Evolutionary conservation across 495 filamentous ascomycete species (phyloP).

Genomic region (Choiromyces venosus): DNA sequence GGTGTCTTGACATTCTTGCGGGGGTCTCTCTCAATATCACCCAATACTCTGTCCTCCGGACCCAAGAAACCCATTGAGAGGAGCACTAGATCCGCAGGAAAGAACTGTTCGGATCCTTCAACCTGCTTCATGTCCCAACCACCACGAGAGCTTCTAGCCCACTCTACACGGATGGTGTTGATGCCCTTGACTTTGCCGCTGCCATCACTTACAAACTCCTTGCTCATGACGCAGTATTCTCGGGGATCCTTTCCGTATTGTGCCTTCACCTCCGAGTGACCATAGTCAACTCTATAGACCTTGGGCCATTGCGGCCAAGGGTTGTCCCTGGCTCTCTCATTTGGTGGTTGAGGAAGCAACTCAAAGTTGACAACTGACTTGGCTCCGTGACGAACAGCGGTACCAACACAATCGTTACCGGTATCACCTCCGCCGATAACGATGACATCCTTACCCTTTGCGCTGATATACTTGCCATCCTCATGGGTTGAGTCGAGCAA

Average conservation of each 20-base stretch:
- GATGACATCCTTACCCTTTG: conserved; percentile 93
- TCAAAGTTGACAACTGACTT: conserved; percentile 98
- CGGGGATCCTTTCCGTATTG: conserved; percentile 97
- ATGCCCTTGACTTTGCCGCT: conserved; percentile 87
- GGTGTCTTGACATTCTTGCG: conserved; percentile 98
- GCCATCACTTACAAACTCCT: conserved; percentile 94
- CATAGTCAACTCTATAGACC: conserved; percentile 97
- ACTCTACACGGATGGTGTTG: conserved; percentile 95
- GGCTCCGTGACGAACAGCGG: conserved; percentile 93
- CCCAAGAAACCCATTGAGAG: conserved; percentile 98
- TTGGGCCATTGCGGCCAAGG: conserved; percentile 99
- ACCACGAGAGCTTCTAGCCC: conserved; percentile 82
- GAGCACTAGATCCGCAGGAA: conserved; percentile 93
- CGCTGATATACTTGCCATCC: conserved; percentile 88
- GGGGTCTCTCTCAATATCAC: conserved; percentile 83
- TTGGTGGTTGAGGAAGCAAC: conserved; percentile 87
- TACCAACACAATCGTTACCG: conserved; percentile 98
- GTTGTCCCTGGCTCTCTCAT: conserved; percentile 92
- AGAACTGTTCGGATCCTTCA: conserved; percentile 91
- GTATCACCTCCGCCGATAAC: conserved; percentile 99
- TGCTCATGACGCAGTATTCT: conserved; percentile 98
- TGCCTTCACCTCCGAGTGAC: conserved; percentile 92
- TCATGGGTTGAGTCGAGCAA: conserved; percentile 85
- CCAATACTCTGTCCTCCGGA: conserved; percentile 84
- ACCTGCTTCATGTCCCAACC: conserved; percentile 99